These are phyloP conservation scores for Solanum chaucha DNA, from an alignment of 257 asterid genomes.

Conservation along the genomic window DNA sequence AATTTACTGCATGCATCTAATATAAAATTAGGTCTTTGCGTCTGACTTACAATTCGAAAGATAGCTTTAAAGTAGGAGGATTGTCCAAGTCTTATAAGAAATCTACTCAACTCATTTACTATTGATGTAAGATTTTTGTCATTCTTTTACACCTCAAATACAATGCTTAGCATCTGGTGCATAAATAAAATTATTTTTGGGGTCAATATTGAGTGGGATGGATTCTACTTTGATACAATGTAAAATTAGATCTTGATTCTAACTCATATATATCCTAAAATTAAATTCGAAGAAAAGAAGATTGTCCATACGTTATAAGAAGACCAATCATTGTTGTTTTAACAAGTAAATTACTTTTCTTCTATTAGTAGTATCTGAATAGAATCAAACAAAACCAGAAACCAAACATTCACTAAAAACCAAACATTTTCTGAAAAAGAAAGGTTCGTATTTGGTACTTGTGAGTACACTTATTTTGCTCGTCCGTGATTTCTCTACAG, in stretches of 20 bases:
- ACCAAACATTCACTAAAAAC: constrained; percentile 17
- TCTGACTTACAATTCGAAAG: no score
- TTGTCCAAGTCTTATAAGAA: neutral
- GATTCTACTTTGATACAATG: neutral
- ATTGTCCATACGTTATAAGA: no score
- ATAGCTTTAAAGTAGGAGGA: fast-evolving
- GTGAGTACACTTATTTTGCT: constrained; percentile 13
- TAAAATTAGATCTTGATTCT: no score
- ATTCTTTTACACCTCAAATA: no score
- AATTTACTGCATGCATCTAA: neutral
- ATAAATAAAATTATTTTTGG: neutral
- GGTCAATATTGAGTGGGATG: no score
- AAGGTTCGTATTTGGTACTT: constrained; percentile 16
- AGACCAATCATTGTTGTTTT: no score
- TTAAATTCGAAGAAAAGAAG: no score
- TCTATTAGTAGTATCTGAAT: neutral
- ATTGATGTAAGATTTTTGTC: neutral
- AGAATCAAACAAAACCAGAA: constrained; percentile 15
- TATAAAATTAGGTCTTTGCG: neutral
- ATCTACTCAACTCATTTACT: no score
- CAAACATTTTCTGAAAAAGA: constrained; percentile 11
- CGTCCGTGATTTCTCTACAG: constrained; percentile 17
- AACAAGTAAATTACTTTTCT: neutral
- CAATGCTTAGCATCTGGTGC: neutral
- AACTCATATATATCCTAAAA: no score